Conservation (phyloP, 805 yeast genomes). For the Candida railenensis region DNA sequence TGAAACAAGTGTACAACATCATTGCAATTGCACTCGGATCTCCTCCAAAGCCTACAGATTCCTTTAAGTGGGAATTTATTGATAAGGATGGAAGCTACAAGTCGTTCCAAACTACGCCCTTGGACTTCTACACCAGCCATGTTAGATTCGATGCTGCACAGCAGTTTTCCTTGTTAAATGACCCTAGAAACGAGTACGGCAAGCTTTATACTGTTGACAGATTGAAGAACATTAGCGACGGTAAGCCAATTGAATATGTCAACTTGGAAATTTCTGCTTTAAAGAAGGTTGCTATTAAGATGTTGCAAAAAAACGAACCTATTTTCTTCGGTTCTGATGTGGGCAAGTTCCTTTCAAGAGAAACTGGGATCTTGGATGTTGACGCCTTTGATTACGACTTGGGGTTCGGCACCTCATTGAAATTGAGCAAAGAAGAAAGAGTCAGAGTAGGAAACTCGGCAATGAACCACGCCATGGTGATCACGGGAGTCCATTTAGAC, state of each 20-base stretch:
- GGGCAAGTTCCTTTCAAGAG: constrained; percentile 68
- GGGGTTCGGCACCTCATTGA: constrained; percentile 51
- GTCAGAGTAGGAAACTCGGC: constrained; percentile 67
- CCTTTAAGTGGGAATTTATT: constrained; percentile 70
- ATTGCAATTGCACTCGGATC: constrained; percentile 70
- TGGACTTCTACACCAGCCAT: constrained; percentile 57
- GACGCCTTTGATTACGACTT: constrained; percentile 66
- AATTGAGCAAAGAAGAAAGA: constrained; percentile 62
- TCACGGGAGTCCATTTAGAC: constrained; percentile 78
- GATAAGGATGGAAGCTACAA: constrained; percentile 67
- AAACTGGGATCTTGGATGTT: constrained; percentile 70
- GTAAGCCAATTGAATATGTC: constrained; percentile 68
- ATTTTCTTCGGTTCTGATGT: constrained; percentile 89
- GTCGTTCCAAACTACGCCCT: constrained; percentile 59
- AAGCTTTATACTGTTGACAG: constrained; percentile 68
- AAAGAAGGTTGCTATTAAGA: constrained; percentile 60
- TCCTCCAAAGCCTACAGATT: constrained; percentile 72
- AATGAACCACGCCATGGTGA: constrained; percentile 91
- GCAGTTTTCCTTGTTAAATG: constrained; percentile 70
- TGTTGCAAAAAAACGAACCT: constrained; percentile 71
- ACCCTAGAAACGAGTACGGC: constrained; percentile 74
- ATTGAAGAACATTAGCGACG: constrained; percentile 70
- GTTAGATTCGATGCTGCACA: constrained; percentile 52
- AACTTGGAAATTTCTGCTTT: constrained; percentile 62
- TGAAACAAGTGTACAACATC: constrained; percentile 62